Evolutionary conservation across 176 grass and related monocot genomes (phyloP).

Genomic region (Oropetium thomaeum): DNA sequence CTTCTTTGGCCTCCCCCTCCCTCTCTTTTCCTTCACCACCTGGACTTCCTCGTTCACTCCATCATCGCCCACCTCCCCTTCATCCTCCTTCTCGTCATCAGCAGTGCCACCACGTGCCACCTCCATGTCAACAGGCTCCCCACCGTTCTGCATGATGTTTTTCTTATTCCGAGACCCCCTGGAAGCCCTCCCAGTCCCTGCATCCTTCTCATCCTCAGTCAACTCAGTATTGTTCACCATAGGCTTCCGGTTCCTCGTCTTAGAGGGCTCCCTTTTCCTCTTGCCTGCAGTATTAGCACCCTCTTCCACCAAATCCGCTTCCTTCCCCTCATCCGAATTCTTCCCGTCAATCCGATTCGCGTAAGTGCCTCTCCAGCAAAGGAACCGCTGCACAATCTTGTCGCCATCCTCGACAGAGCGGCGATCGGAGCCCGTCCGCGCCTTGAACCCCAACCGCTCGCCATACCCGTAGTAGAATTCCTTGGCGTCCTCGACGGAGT

Average conservation of each 20-base stretch:
- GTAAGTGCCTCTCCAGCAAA: constrained; percentile 63
- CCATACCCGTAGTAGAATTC: constrained; percentile 69
- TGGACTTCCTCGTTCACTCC: constrained; percentile 35
- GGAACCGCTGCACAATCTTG: constrained; percentile 81
- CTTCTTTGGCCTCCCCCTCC: constrained; percentile 53
- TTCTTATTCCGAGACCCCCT: constrained; percentile 32
- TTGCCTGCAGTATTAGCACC: constrained; percentile 3
- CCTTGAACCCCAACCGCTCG: constrained; percentile 56
- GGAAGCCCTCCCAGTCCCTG: background rate
- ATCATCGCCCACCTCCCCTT: background rate
- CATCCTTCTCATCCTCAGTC: constrained; percentile 29
- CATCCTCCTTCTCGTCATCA: background rate
- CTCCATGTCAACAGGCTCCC: background rate
- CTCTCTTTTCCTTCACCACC: constrained; percentile 50
- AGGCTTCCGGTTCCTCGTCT: constrained; percentile 26
- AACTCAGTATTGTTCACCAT: constrained; percentile 15
- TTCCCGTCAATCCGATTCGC: constrained; percentile 12
- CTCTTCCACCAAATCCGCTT: constrained; percentile 29
- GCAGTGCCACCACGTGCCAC: background rate
- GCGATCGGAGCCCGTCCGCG: constrained; percentile 58
- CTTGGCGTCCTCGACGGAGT: constrained; percentile 66
- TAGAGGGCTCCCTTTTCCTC: constrained; percentile 38
- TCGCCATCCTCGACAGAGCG: constrained; percentile 43
- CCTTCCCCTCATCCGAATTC: constrained; percentile 30
- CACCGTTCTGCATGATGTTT: constrained; percentile 8